These are phyloP conservation scores for Pichia sp. DNA, from an alignment of 1,139 yeast species.

Conservation along the genomic window DNA sequence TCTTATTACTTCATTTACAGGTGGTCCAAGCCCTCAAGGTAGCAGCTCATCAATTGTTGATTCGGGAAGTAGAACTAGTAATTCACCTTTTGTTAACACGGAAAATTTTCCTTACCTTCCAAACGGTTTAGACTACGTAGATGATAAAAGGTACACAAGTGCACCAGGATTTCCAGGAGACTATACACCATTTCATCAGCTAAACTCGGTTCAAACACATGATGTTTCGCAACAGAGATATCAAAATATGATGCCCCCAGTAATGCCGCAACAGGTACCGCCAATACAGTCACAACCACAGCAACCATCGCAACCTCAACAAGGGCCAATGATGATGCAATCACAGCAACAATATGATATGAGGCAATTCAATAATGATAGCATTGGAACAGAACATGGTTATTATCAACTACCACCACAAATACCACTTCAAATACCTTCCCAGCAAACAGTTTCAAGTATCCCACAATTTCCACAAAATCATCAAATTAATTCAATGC, in stretches of 20 bases:
- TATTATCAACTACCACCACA: background rate
- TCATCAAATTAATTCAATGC: background rate
- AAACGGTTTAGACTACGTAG: background rate
- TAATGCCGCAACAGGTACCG: background rate
- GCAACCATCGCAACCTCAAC: background rate
- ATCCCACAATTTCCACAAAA: background rate
- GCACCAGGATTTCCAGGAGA: background rate
- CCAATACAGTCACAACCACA: background rate
- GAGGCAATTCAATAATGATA: background rate
- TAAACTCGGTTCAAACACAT: background rate
- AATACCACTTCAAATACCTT: background rate
- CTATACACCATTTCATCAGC: background rate
- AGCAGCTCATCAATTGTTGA: background rate
- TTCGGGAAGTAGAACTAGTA: background rate
- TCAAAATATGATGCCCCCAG: background rate
- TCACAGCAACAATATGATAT: background rate
- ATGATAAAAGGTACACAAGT: background rate
- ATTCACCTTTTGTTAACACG: background rate
- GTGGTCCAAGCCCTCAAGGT: background rate
- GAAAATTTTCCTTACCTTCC: background rate
- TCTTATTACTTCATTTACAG: slow-evolving; percentile 1
- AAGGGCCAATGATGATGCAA: background rate
- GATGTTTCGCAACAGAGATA: background rate
- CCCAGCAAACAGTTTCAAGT: background rate
- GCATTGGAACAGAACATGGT: background rate